Evolutionary conservation across 2,329 filamentous ascomycete genomes (phyloP), one percentile per base, ranked within the genome.

Genomic region (Pleurostoma richardsiae): DNA sequence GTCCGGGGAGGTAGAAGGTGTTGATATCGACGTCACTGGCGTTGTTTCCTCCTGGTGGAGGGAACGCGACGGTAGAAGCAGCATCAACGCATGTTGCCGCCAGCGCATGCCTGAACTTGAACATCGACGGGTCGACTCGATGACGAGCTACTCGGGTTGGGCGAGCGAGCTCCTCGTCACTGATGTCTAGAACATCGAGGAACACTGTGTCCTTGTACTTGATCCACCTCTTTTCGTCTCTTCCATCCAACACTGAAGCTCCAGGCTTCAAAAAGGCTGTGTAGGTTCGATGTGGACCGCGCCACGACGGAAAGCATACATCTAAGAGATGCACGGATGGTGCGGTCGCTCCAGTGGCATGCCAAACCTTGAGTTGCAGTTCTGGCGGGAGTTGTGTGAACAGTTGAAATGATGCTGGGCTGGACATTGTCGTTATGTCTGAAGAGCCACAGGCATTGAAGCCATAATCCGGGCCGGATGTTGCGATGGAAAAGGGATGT

Each of bases 261-360:
- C 28, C 2, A 10, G 28, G 38, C 36, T 41, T 53, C 47, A 2
- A 51, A 42, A n/a, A n/a, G 42, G 19, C 30, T 39, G 6, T 43
- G 26, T 1, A 29, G 36, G 3, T 19, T 8, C 26, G 11, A 19
- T 26, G 7, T 45, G 42, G n/a, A 26, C 30, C 26, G 5, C 7
- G 7, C 10, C 4, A 30, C 19, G 10, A 39, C n/a, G 55, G 52
- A 4, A 50, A 40, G 28, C 53, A 51, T 11, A 56, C 40, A 30
- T 56, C 52, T 28, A 56, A 57, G 40, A 56, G 30, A 39, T 57
- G 55, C 48, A 57, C 54, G 11, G 54, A 48, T 29, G 55, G 55
- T 10, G 43, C 40, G 27, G 48, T 28, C n/a, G 46, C 42, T 7
- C 49, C 48, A 1, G 52, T 45, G 4, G 49, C 51, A 6, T 53